Evolutionary conservation across 139 green algal genomes (phyloP), one percentile per base, ranked within the genome.

Genomic region (Chlorella vulgaris): DNA sequence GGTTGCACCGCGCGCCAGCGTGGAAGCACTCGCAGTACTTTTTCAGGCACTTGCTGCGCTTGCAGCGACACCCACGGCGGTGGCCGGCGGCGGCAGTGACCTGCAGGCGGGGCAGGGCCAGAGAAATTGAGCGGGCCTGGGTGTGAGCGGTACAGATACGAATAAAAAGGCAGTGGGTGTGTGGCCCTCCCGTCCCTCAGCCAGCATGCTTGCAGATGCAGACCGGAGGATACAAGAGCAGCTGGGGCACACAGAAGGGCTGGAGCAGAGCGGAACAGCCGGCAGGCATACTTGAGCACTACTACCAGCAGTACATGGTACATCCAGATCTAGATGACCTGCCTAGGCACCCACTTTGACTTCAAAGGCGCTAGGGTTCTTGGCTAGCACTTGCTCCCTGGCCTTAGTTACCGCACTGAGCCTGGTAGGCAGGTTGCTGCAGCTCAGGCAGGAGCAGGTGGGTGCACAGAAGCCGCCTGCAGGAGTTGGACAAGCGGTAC

Each of bases 61-160:
- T 85, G 81, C 94, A 98, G 82, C 94, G 87, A 86, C 94, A 98
- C 62, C 94, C 94, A 8, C 89, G 92, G 74, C 91, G 88, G 88
- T 98, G 94, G 22, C 76, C 83, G 19, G 87, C 69, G 36, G 26
- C 21, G 24, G 66, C 66, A 36, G 77, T 83, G 26, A 83, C 77
- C 77, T 83, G 66, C 65, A 36, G 26, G 55, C 31, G 35, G n/a
- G n/a, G n/a, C n/a, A n/a, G n/a, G n/a, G n/a, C n/a, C n/a, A n/a
- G n/a, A n/a, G 73, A 2, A 19, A 53, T 24, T 7, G 8, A 26
- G 39, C 6, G 39, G 28, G 68, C 6, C n/a, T 6, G 18, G 26
- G 3, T 26, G 2, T 7, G 67, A 1, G 36, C 18, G 10, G 13
- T 19, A 51, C 29, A 15, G 1, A 22, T 24, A 21, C 18, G 35